Evolutionary conservation across 2,329 filamentous ascomycete species (phyloP).

Genomic region (Fonsecaea multimorphosa): DNA sequence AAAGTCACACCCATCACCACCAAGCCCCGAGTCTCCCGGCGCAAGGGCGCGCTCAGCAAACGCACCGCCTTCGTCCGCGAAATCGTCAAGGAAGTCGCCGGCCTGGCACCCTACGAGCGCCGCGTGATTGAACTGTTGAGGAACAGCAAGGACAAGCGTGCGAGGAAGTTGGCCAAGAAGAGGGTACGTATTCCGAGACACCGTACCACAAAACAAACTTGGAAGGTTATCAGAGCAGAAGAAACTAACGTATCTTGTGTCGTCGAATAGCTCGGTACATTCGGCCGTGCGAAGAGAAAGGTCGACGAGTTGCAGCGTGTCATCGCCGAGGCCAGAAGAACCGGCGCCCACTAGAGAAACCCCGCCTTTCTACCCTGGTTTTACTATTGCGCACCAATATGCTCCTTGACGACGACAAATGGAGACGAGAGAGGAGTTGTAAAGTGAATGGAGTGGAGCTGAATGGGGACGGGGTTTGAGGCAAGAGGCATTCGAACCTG

Average conservation of each 20-base stretch:
- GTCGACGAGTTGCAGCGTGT: conserved; percentile 98
- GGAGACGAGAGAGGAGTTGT: neutral
- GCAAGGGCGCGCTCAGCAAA: conserved; percentile 97
- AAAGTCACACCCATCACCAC: conserved; percentile 80
- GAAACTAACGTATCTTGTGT: conserved; percentile 27
- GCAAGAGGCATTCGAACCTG: neutral
- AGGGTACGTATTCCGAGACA: conserved; percentile 48
- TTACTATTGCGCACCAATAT: neutral
- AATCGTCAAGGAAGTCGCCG: conserved; percentile 97
- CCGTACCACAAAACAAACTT: too few relatives aligned
- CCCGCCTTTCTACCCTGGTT: neutral
- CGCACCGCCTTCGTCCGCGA: conserved; percentile 95
- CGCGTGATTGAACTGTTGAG: conserved; percentile 98
- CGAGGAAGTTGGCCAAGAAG: conserved; percentile 42
- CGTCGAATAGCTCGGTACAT: conserved; percentile 81
- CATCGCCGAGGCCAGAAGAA: conserved; percentile 92
- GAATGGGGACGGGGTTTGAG: neutral
- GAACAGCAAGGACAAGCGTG: conserved; percentile 81
- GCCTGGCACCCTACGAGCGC: conserved; percentile 94
- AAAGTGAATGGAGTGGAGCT: neutral
- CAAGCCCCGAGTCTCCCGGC: conserved; percentile 80
- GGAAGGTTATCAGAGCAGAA: too few relatives aligned
- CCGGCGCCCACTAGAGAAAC: conserved; percentile 51
- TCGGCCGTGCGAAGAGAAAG: conserved; percentile 98
- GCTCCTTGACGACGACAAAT: neutral